A percentile compares a stretch with the other conserved stretches of the same genome.
phyloP scores from a whole-genome alignment of 306 rosid species.

The Abrus pulchellus region DNA sequence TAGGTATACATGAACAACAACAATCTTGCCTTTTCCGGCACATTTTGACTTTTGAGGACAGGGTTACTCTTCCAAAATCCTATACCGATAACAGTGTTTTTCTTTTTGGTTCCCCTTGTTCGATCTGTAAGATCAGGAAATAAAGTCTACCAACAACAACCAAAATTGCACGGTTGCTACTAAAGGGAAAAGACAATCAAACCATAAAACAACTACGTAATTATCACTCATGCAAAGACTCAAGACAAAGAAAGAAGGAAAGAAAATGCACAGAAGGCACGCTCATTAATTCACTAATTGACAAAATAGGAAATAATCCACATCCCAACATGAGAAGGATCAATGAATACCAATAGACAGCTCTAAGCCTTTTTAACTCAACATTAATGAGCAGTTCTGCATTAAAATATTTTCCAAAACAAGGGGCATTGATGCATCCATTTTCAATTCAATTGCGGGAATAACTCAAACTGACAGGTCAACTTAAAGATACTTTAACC shows the following conservation, averaged over 20 bases:
- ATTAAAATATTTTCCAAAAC: slow-evolving; percentile 21
- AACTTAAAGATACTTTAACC: slow-evolving; percentile 18
- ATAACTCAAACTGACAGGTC: slow-evolving; percentile 1
- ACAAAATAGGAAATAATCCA: neutral
- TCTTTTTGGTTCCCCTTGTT: slow-evolving; percentile 26
- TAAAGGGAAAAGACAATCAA: slow-evolving; percentile 9
- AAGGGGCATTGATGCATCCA: neutral
- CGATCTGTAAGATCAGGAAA: slow-evolving; percentile 19
- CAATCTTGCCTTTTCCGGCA: neutral
- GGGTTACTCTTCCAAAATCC: slow-evolving; percentile 13
- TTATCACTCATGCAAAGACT: neutral
- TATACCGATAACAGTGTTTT: slow-evolving; percentile 23
- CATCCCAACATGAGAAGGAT: slow-evolving; percentile 7
- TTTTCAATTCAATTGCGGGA: slow-evolving; percentile 1
- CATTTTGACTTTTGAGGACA: neutral
- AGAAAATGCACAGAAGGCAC: neutral
- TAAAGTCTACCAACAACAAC: slow-evolving; percentile 29
- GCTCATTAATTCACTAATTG: slow-evolving; percentile 16
- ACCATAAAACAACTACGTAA: slow-evolving; percentile 11
- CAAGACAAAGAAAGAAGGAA: neutral
- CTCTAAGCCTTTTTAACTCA: neutral
- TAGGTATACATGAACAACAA: slow-evolving; percentile 1
- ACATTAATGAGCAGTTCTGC: slow-evolving; percentile 7
- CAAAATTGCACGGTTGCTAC: slow-evolving; percentile 20
- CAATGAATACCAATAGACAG: neutral